These are phyloP conservation scores for Candida dajiaensis DNA, from an alignment of 805 yeast species.

Conservation along the genomic window DNA sequence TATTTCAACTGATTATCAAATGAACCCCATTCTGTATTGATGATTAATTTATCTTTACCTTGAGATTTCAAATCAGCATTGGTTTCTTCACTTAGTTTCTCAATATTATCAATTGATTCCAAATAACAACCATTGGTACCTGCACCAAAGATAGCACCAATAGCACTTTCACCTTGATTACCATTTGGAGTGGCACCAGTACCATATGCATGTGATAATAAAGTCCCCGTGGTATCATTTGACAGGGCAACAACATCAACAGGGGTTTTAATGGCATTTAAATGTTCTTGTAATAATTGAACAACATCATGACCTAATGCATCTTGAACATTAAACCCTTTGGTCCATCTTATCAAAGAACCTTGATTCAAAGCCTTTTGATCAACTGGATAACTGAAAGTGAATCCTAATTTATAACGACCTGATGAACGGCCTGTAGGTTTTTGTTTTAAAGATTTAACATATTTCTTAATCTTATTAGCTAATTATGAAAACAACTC, in stretches of 20 bases:
- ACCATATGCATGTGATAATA: slow-evolving; percentile 80
- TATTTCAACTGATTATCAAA: slow-evolving; percentile 77
- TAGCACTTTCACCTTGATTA: slow-evolving; percentile 65
- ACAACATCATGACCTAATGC: slow-evolving; percentile 95
- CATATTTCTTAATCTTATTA: slow-evolving; percentile 57
- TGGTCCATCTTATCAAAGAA: slow-evolving; percentile 88
- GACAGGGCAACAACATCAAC: slow-evolving; percentile 86
- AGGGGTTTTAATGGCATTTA: slow-evolving; percentile 60
- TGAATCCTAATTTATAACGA: slow-evolving; percentile 78
- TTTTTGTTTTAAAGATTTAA: slow-evolving; percentile 60
- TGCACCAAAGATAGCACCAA: slow-evolving; percentile 94
- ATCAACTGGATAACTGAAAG: slow-evolving; percentile 88
- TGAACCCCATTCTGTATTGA: slow-evolving; percentile 98
- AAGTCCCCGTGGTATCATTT: slow-evolving; percentile 96
- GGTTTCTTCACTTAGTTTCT: slow-evolving; percentile 54
- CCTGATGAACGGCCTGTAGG: slow-evolving; percentile 20
- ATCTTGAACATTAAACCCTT: slow-evolving; percentile 88
- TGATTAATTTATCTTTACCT: slow-evolving; percentile 67
- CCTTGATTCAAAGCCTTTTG: slow-evolving; percentile 81
- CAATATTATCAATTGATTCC: slow-evolving; percentile 69
- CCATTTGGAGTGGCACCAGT: slow-evolving; percentile 47
- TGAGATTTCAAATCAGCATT: slow-evolving; percentile 30
- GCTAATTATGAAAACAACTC: slow-evolving; percentile 76
- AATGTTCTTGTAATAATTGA: slow-evolving; percentile 77
- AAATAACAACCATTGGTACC: slow-evolving; percentile 96